phyloP scores from a whole-genome alignment of 2,329 filamentous ascomycete genomes.

The Alternaria gaisen region DNA sequence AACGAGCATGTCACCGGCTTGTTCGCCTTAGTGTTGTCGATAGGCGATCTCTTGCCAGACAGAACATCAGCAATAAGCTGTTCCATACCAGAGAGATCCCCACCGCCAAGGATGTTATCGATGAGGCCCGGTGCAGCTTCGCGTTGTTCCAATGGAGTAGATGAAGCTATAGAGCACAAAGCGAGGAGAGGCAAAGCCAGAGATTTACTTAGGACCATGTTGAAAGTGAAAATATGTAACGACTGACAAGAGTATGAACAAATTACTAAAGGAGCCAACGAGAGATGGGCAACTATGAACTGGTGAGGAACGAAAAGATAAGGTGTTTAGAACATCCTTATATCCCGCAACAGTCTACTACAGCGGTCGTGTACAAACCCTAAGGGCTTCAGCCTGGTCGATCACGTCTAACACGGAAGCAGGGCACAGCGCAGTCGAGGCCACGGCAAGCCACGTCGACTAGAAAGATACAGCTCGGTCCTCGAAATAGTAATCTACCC shows the following conservation, averaged over 20 bases:
- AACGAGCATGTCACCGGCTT: slow-evolving; percentile 35
- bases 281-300: background rate
- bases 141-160: slow-evolving; percentile 34
- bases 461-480: background rate
- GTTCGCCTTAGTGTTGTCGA: slow-evolving; percentile 29
- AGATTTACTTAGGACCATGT: slow-evolving; percentile 6
- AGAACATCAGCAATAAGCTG: slow-evolving; percentile 43
- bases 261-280: background rate
- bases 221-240: background rate
- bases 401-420: background rate
- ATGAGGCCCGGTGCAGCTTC: slow-evolving; percentile 32
- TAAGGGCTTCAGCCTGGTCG: background rate
- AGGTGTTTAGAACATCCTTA: slow-evolving; percentile 7
- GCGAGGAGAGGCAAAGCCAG: slow-evolving; percentile 9
- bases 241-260: background rate
- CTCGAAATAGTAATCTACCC: slow-evolving; percentile 7
- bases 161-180: slow-evolving; percentile 19
- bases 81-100: slow-evolving; percentile 23
- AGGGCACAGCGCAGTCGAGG: background rate
- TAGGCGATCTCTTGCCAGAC: slow-evolving; percentile 35
- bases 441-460: slow-evolving; percentile 6
- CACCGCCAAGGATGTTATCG: slow-evolving; percentile 35
- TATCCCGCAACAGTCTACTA: slow-evolving; percentile 1
- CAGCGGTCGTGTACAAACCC: background rate
- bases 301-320: background rate